Conservation (phyloP, 345 rosid species). For the Excoecaria cochinchinensis region DNA sequence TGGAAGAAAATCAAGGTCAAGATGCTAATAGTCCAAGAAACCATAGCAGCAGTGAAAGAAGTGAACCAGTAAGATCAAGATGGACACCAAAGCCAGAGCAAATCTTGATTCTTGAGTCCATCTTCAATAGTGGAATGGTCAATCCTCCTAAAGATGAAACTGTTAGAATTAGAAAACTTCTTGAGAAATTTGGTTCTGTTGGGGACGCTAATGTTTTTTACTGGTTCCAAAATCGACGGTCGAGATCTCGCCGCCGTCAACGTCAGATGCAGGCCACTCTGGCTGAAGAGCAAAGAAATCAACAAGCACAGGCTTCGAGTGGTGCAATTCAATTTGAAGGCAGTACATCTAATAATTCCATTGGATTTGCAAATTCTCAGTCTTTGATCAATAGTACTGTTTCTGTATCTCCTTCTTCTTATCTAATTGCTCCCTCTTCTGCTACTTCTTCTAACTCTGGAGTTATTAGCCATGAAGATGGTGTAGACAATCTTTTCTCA, state of each 20-base stretch:
- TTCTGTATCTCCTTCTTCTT: slow-evolving; percentile 36
- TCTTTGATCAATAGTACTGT: slow-evolving; percentile 14
- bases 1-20: slow-evolving; percentile 67
- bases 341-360: slow-evolving; percentile 9
- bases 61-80: slow-evolving; percentile 83
- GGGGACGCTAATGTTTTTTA: slow-evolving; percentile 99
- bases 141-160: slow-evolving; percentile 98
- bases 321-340: slow-evolving; percentile 46
- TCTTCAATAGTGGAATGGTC: slow-evolving; percentile 98
- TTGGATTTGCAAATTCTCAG: slow-evolving; percentile 36
- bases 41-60: slow-evolving; percentile 40
- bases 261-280: slow-evolving; percentile 82
- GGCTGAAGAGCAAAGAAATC: slow-evolving; percentile 37
- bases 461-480: slow-evolving; percentile 36
- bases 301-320: slow-evolving; percentile 9
- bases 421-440: slow-evolving; percentile 42
- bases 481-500: slow-evolving; percentile 47
- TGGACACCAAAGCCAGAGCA: slow-evolving; percentile 99
- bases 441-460: slow-evolving; percentile 27
- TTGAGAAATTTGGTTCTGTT: slow-evolving; percentile 87
- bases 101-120: slow-evolving; percentile 94
- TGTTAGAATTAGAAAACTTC: slow-evolving; percentile 77
- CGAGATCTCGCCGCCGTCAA: slow-evolving; percentile 95
- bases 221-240: slow-evolving; percentile 97
- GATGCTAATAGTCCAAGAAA: slow-evolving; percentile 42